These are phyloP conservation scores for Penicillium odoratum DNA, from an alignment of 495 filamentous ascomycete species.

Conservation along the genomic window DNA sequence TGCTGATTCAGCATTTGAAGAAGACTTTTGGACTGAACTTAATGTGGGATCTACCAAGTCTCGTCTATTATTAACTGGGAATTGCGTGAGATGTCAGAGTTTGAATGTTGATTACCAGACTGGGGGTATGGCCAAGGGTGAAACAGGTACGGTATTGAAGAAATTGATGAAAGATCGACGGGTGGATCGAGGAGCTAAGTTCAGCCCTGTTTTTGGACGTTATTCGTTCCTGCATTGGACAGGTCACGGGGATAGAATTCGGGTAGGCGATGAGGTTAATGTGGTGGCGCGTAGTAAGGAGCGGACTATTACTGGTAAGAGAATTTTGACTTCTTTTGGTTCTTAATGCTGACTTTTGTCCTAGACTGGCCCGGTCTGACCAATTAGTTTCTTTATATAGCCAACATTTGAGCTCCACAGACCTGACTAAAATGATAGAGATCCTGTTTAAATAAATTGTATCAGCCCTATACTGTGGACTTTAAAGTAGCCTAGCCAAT, in stretches of 20 bases:
- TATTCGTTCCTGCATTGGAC: conserved; percentile 64
- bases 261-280: conserved; percentile 69
- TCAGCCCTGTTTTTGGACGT: conserved; percentile 79
- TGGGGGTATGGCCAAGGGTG: conserved; percentile 62
- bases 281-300: conserved; percentile 59
- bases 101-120: conserved; percentile 83
- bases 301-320: conserved; percentile 65
- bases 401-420: too few relatives aligned
- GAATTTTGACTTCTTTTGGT: neutral
- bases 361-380: conserved; percentile 32
- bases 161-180: conserved; percentile 74
- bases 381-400: conserved; percentile 10
- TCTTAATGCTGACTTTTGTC: conserved; percentile 7
- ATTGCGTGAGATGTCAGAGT: conserved; percentile 77
- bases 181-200: conserved; percentile 72
- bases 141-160: conserved; percentile 70
- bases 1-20: conserved; percentile 63
- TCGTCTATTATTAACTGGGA: conserved; percentile 65
- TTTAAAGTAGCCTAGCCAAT: neutral
- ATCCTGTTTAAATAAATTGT: too few relatives aligned
- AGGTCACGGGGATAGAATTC: conserved; percentile 38
- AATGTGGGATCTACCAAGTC: conserved; percentile 30
- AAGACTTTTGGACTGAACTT: conserved; percentile 83
- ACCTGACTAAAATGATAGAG: too few relatives aligned
- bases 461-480: too few relatives aligned